phyloP scores from a whole-genome alignment of 306 rosid genomes.

The Purshia tridentata region DNA sequence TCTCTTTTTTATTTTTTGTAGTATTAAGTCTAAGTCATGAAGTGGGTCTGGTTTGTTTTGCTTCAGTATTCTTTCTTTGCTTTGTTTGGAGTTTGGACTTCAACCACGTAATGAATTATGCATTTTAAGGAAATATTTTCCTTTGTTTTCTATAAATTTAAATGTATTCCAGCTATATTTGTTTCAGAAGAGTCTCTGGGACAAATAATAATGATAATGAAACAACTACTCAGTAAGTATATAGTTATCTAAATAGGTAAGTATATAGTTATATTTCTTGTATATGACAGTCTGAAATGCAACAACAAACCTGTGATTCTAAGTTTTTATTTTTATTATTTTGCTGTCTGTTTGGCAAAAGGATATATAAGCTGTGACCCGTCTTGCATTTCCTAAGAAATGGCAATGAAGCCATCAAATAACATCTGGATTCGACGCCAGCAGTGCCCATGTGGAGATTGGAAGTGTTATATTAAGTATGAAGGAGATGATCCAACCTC shows the following conservation, averaged over 20 bases:
- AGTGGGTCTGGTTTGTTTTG: background rate
- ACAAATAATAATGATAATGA: no score
- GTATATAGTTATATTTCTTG: background rate
- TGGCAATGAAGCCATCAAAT: constrained; percentile 48
- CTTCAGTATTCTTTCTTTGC: background rate
- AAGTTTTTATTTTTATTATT: background rate
- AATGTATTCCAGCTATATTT: background rate
- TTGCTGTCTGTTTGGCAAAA: background rate
- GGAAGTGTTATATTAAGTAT: constrained; percentile 61
- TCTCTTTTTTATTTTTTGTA: background rate
- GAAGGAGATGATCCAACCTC: constrained; percentile 54
- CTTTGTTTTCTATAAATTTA: background rate
- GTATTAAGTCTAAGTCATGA: background rate
- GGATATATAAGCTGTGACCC: constrained; percentile 2
- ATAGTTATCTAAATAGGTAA: no score
- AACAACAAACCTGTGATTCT: background rate
- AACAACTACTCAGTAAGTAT: no score
- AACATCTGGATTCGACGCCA: constrained; percentile 60
- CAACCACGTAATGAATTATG: background rate
- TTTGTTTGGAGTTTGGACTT: background rate
- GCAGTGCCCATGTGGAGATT: constrained; percentile 72
- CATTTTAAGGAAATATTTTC: background rate
- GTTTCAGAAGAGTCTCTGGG: no score
- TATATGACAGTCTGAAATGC: constrained; percentile 1
- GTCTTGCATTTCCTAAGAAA: background rate